Conservation (phyloP, 805 yeast genomes). For the Cyberlindnera mycetangii region DNA sequence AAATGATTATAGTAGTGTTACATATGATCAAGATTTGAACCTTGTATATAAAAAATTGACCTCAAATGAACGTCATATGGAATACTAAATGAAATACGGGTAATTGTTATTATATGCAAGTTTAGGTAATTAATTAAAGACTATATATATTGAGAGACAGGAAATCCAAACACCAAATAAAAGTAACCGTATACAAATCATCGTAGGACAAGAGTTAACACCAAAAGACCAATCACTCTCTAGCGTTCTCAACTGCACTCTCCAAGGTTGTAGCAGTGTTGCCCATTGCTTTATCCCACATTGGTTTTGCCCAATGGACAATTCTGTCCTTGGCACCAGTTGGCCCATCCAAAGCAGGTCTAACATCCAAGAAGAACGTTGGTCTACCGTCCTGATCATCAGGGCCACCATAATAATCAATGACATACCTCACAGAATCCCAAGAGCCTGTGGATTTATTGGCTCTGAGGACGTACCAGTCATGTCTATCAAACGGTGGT, state of each 20-base stretch:
- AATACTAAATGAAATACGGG: background rate
- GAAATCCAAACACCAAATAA: background rate
- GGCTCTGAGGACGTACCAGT: slow-evolving; percentile 90
- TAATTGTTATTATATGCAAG: too few species aligned
- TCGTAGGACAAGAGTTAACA: background rate
- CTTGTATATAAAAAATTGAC: background rate
- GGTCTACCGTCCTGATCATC: slow-evolving; percentile 91
- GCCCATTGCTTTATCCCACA: slow-evolving; percentile 64
- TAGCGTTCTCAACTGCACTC: slow-evolving; percentile 7
- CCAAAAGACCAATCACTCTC: slow-evolving; percentile 2
- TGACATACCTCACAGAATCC: slow-evolving; percentile 82
- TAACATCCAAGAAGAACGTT: slow-evolving; percentile 85
- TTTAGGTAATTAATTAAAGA: too few species aligned
- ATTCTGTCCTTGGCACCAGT: slow-evolving; percentile 67
- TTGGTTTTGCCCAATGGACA: slow-evolving; percentile 61
- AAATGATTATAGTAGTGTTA: background rate
- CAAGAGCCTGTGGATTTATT: slow-evolving; percentile 42
- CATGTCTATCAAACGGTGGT: slow-evolving; percentile 97
- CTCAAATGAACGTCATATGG: too few species aligned
- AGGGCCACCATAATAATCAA: slow-evolving; percentile 95
- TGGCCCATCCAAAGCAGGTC: slow-evolving; percentile 85
- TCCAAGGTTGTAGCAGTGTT: slow-evolving; percentile 5
- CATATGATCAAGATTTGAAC: background rate
- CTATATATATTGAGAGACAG: background rate
- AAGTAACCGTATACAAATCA: background rate